These are phyloP conservation scores for Pseudocercospora ulei DNA, from an alignment of 2,329 filamentous ascomycete species.

Conservation along the genomic window DNA sequence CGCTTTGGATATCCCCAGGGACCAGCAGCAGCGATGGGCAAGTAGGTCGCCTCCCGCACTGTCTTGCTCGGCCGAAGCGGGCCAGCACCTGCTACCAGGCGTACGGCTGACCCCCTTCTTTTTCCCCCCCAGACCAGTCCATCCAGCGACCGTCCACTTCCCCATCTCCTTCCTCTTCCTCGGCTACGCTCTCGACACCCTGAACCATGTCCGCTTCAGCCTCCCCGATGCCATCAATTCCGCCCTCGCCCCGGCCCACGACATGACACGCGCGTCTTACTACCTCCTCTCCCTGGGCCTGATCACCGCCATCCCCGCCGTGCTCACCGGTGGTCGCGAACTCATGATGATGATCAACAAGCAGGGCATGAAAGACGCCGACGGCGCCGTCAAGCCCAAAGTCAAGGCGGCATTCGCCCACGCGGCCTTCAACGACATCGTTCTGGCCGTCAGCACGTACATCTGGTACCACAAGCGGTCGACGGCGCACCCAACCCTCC, in stretches of 20 bases:
- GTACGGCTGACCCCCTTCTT: not conserved
- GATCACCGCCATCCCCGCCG: conserved; percentile 31
- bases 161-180: conserved; percentile 41
- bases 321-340: conserved; percentile 33
- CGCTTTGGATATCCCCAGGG: not conserved
- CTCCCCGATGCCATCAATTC: conserved; percentile 30
- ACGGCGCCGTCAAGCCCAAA: conserved; percentile 35
- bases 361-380: conserved; percentile 37
- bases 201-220: conserved; percentile 32
- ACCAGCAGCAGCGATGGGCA: conserved; percentile 13
- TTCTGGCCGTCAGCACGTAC: conserved; percentile 35
- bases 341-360: conserved; percentile 38
- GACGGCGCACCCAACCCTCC: conserved; percentile 23
- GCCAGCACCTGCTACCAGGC: not conserved
- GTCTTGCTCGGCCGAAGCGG: not conserved
- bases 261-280: conserved; percentile 38
- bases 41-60: conserved; percentile 10
- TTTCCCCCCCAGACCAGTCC: conserved; percentile 34
- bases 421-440: conserved; percentile 39
- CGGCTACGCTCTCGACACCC: conserved; percentile 38
- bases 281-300: conserved; percentile 39
- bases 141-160: conserved; percentile 43
- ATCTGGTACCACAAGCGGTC: conserved; percentile 39
- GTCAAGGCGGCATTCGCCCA: conserved; percentile 39
- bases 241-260: conserved; percentile 31